Evolutionary conservation across 768 basidiomycete species (phyloP).

Genomic region (Antrodiella citrinella): DNA sequence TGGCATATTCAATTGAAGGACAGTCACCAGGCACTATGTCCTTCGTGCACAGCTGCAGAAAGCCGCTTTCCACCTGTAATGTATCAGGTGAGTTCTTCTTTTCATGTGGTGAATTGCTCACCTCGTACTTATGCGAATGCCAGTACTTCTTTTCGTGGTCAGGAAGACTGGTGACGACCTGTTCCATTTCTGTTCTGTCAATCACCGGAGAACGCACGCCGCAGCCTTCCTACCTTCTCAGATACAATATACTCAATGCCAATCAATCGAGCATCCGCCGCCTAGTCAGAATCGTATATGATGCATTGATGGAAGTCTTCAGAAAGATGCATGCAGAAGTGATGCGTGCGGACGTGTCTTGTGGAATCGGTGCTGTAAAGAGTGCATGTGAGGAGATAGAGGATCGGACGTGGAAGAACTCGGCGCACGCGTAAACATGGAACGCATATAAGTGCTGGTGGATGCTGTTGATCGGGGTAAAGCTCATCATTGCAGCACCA

Average conservation of each 20-base stretch:
- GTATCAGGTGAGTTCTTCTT: not conserved
- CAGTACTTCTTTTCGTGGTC: conserved; percentile 41
- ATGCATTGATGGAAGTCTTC: conserved; percentile 36
- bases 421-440: conserved; percentile 25
- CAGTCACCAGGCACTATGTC: conserved; percentile 18
- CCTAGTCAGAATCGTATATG: conserved; percentile 35
- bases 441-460: conserved; percentile 27
- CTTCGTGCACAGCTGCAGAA: conserved; percentile 26
- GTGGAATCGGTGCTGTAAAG: conserved; percentile 21
- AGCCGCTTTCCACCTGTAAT: conserved; percentile 25
- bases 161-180: conserved; percentile 33
- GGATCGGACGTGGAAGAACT: not conserved
- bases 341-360: conserved; percentile 35
- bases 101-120: too few species aligned
- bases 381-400: not conserved
- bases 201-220: not conserved
- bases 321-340: conserved; percentile 33
- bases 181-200: not conserved
- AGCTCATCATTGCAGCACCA: conserved; percentile 22
- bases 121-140: conserved; percentile 47
- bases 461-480: conserved; percentile 28
- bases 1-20: not conserved
- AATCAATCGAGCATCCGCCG: conserved; percentile 37
- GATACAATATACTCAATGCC: conserved; percentile 47
- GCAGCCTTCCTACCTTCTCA: conserved; percentile 31